These are phyloP conservation scores for Laguncularia racemosa DNA, from an alignment of 345 rosid species.

Conservation along the genomic window DNA sequence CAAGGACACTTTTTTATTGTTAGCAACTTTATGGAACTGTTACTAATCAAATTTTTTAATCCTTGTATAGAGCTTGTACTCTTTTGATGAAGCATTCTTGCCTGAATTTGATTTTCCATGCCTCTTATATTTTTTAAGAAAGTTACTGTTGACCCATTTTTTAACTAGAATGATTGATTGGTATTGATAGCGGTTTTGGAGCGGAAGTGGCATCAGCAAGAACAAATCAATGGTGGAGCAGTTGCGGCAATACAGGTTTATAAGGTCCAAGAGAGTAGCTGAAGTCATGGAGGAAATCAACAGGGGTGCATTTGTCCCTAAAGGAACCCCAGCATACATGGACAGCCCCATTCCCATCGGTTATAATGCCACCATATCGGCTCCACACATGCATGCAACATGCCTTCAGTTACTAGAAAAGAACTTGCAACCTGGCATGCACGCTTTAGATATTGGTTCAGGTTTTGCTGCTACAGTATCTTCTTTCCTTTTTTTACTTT, in stretches of 20 bases:
- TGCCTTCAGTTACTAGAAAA: slow-evolving; percentile 82
- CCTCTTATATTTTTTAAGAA: too few species aligned
- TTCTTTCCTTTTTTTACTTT: too few species aligned
- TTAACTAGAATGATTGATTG: not conserved
- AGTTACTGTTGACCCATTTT: too few species aligned
- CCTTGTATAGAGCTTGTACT: too few species aligned
- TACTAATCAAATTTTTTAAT: too few species aligned
- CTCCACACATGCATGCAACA: slow-evolving; percentile 98
- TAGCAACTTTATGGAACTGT: too few species aligned
- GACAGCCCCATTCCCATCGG: slow-evolving; percentile 89
- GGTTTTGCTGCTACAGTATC: slow-evolving; percentile 27
- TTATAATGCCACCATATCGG: slow-evolving; percentile 94
- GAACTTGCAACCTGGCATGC: slow-evolving; percentile 87
- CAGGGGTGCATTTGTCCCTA: slow-evolving; percentile 76
- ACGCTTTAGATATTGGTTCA: slow-evolving; percentile 91
- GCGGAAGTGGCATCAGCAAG: slow-evolving; percentile 37
- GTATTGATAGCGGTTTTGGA: slow-evolving; percentile 35
- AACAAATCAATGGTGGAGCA: slow-evolving; percentile 70
- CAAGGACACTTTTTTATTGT: too few species aligned
- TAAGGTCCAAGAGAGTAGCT: slow-evolving; percentile 59
- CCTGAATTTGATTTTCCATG: too few species aligned
- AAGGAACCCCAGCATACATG: slow-evolving; percentile 56
- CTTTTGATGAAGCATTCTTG: too few species aligned
- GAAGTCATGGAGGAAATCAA: slow-evolving; percentile 84
- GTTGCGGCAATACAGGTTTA: slow-evolving; percentile 52